phyloP scores from a whole-genome alignment of 108 stramenopile genomes.

The Asterionellopsis glacialis region DNA sequence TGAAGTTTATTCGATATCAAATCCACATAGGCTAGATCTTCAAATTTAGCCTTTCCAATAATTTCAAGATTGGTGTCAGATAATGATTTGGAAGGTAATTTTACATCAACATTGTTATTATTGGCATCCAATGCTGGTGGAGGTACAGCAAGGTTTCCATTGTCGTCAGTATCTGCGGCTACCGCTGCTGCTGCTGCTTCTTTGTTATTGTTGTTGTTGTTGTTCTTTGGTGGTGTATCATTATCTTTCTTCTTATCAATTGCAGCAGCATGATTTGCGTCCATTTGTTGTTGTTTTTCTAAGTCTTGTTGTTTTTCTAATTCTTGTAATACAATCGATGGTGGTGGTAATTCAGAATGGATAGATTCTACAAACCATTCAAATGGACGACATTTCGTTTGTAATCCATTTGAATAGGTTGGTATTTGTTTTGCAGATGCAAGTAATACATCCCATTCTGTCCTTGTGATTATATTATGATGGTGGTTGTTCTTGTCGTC shows the following conservation, averaged over 20 bases:
- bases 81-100: conserved; percentile 62
- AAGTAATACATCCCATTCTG: conserved; percentile 57
- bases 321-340: background rate
- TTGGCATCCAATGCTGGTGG: background rate
- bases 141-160: conserved; percentile 10
- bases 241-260: conserved; percentile 1
- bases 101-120: conserved; percentile 20
- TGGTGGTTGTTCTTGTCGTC: too few relatives aligned
- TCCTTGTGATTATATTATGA: conserved; percentile 10
- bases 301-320: background rate
- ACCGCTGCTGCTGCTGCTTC: background rate
- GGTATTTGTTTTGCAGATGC: conserved; percentile 33
- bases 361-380: conserved; percentile 63
- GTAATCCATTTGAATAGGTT: conserved; percentile 40
- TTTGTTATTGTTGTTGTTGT: conserved; percentile 5
- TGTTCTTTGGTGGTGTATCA: conserved; percentile 8
- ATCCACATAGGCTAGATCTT: conserved; percentile 63
- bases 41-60: conserved; percentile 49
- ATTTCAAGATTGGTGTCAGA: conserved; percentile 49
- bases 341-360: conserved; percentile 20
- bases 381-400: conserved; percentile 65
- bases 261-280: too few relatives aligned
- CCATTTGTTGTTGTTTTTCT: conserved; percentile 1
- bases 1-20: conserved; percentile 3
- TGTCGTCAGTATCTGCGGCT: background rate